Evolutionary conservation across 768 basidiomycete species (phyloP).

Genomic region (Lactifluus pinguis): DNA sequence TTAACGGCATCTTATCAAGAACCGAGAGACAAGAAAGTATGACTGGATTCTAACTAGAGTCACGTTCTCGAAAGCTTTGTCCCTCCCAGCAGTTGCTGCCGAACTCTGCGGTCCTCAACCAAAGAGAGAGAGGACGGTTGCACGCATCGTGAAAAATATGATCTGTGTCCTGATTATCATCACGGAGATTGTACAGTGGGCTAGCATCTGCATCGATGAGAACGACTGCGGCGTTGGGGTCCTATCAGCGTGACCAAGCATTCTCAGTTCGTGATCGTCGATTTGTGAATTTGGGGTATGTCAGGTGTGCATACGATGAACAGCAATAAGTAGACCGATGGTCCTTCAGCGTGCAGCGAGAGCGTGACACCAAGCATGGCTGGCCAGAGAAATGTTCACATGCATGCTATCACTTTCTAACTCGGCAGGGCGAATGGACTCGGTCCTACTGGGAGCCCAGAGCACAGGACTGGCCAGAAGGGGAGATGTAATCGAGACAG

Average conservation of each 20-base stretch:
- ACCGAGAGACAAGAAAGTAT: neutral
- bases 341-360: neutral
- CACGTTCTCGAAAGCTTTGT: neutral
- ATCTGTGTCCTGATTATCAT: neutral
- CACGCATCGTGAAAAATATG: neutral
- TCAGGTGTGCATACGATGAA: neutral
- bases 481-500: neutral
- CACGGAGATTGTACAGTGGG: neutral
- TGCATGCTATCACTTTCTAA: slow-evolving; percentile 5
- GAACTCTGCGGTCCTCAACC: neutral
- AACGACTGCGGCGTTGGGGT: neutral
- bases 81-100: neutral
- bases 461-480: neutral
- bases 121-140: neutral
- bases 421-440: neutral
- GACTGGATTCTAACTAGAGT: neutral
- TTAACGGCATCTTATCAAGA: neutral
- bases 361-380: neutral
- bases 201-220: neutral
- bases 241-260: neutral
- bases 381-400: neutral
- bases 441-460: neutral
- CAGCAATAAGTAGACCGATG: neutral
- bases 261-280: neutral
- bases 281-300: neutral